Evolutionary conservation across 73 alveolate species (phyloP).

Genomic region (Loxodes magnus): DNA sequence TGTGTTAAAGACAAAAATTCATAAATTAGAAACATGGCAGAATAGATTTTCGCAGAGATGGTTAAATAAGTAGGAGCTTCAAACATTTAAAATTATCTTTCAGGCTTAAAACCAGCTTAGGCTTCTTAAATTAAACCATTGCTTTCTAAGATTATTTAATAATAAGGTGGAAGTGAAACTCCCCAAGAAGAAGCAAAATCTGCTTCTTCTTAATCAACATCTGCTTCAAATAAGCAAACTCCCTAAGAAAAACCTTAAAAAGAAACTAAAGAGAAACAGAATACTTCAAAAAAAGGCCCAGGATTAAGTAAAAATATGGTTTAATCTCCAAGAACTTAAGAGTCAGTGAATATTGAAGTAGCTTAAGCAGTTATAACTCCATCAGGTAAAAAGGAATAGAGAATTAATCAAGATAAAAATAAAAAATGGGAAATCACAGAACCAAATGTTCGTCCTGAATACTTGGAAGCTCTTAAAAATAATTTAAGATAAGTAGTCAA

Average conservation of each 20-base stretch:
- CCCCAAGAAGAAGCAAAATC: not conserved
- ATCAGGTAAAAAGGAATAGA: slow-evolving; percentile 52
- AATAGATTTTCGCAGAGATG: slow-evolving; percentile 42
- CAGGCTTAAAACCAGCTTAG: slow-evolving; percentile 78
- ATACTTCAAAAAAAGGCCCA: not conserved
- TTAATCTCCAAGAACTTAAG: not conserved
- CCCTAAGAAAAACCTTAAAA: not conserved
- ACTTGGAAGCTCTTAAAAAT: slow-evolving; percentile 41
- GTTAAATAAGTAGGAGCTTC: slow-evolving; percentile 22
- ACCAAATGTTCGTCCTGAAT: slow-evolving; percentile 46
- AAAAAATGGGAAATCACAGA: slow-evolving; percentile 50
- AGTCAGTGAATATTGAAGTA: not conserved
- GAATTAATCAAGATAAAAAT: slow-evolving; percentile 61
- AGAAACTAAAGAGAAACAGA: not conserved
- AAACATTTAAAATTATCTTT: slow-evolving; percentile 13
- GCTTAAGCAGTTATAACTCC: not conserved
- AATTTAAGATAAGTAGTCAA: not conserved
- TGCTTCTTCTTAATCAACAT: not conserved
- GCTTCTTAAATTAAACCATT: too few species aligned
- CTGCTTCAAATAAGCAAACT: not conserved
- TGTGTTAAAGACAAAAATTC: slow-evolving; percentile 65
- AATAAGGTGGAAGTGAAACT: too few species aligned
- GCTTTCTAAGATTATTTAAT: too few species aligned
- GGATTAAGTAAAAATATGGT: not conserved
- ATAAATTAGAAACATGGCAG: slow-evolving; percentile 62